Evolutionary conservation across 768 basidiomycete species (phyloP).

Genomic region (Rossbeevera mucosa): DNA sequence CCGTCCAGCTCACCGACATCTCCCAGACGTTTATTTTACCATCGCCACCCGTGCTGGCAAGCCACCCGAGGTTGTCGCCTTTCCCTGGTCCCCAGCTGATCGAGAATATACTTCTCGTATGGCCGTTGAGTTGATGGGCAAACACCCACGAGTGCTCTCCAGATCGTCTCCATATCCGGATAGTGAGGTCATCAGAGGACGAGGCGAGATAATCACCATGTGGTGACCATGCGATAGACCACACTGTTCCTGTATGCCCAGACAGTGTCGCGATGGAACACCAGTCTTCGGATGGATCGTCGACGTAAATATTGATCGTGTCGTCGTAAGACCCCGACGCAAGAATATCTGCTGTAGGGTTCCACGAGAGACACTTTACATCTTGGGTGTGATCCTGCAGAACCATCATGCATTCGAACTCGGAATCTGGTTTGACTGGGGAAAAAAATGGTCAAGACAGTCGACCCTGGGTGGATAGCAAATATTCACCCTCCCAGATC

Average conservation of each 20-base stretch:
- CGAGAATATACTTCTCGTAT: conserved; percentile 76
- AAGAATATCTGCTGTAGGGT: conserved; percentile 94
- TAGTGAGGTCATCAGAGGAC: conserved; percentile 78
- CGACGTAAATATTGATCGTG: conserved; percentile 87
- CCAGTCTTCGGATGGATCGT: conserved; percentile 96
- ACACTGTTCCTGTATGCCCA: conserved; percentile 86
- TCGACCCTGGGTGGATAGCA: not conserved
- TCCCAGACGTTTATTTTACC: conserved; percentile 82
- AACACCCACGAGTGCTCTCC: conserved; percentile 61
- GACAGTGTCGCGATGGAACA: conserved; percentile 76
- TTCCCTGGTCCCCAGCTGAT: conserved; percentile 62
- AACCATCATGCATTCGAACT: conserved; percentile 93
- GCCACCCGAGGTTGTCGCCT: conserved; percentile 59
- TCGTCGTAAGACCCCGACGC: conserved; percentile 98
- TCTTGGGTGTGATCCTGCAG: conserved; percentile 97
- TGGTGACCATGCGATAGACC: conserved; percentile 82
- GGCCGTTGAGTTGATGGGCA: conserved; percentile 54
- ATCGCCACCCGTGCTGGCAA: conserved; percentile 84
- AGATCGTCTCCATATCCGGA: conserved; percentile 79
- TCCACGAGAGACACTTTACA: conserved; percentile 93
- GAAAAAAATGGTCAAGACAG: not conserved
- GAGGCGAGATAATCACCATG: conserved; percentile 78
- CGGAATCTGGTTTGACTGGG: conserved; percentile 81
- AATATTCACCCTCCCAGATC: conserved; percentile 89
- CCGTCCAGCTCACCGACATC: conserved; percentile 44